Evolutionary conservation across 371 early-diverging fungal genomes (phyloP).

Genomic region (Mucor lusitanicus): DNA sequence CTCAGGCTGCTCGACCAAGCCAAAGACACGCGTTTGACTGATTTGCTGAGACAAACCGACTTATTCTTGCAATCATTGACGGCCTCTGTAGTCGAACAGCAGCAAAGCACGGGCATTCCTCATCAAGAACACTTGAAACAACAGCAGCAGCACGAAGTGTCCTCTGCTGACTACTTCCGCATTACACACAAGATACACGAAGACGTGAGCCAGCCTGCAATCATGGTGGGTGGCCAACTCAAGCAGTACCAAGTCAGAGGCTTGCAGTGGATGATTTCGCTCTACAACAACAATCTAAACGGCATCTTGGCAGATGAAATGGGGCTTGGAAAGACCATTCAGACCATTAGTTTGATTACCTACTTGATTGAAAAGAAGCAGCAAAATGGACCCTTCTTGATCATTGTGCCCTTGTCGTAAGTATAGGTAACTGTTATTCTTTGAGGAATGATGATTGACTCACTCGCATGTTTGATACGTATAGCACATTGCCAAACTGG

Average conservation of each 20-base stretch:
- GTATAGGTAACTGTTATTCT: conserved; percentile 21
- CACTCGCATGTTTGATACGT: conserved; percentile 2
- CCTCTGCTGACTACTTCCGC: conserved; percentile 69
- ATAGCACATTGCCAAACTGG: conserved; percentile 93
- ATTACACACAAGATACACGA: conserved; percentile 89
- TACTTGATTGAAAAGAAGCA: conserved; percentile 91
- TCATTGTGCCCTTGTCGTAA: conserved; percentile 91
- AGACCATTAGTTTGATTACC: conserved; percentile 96
- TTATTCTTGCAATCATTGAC: conserved; percentile 81
- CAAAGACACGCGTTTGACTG: conserved; percentile 96
- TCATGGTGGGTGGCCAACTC: conserved; percentile 87
- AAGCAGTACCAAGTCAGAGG: conserved; percentile 99
- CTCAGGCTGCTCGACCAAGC: conserved; percentile 91
- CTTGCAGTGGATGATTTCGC: conserved; percentile 97
- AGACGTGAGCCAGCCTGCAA: conserved; percentile 75
- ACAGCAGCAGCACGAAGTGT: conserved; percentile 36
- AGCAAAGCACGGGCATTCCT: conserved; percentile 68
- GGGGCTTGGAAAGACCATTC: conserved; percentile 98
- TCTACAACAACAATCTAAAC: conserved; percentile 95
- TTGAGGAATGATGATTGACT: neutral
- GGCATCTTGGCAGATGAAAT: conserved; percentile 99
- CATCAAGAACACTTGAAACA: conserved; percentile 5
- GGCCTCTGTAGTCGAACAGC: conserved; percentile 72
- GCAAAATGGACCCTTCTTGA: conserved; percentile 91
- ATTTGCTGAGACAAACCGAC: conserved; percentile 89